Percentiles rank a stretch among this genome's conserved stretches.
phyloP scores from a whole-genome alignment of 345 rosid genomes.

The Isatis tinctoria region DNA sequence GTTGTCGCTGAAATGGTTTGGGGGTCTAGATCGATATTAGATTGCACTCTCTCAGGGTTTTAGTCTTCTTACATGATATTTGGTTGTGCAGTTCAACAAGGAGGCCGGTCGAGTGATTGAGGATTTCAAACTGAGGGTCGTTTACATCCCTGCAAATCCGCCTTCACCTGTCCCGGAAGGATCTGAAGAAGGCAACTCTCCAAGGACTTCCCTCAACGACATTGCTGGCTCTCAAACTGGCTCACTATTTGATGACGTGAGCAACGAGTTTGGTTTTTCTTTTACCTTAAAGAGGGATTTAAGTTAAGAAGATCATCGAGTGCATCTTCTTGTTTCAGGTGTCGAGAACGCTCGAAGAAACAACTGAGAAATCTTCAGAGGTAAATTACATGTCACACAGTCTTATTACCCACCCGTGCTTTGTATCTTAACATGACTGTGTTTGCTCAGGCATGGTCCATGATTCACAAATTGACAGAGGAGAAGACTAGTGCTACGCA shows the following conservation, averaged over 20 bases:
- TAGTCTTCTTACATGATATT: neutral
- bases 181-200: slow-evolving; percentile 82
- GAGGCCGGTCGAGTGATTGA: slow-evolving; percentile 52
- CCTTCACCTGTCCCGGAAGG: slow-evolving; percentile 93
- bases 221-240: slow-evolving; percentile 33
- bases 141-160: slow-evolving; percentile 76
- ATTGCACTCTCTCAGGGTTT: neutral
- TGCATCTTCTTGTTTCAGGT: slow-evolving; percentile 36
- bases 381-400: slow-evolving; percentile 21
- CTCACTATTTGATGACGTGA: slow-evolving; percentile 47
- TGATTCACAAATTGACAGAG: slow-evolving; percentile 66
- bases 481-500: slow-evolving; percentile 64
- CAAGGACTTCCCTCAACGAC: slow-evolving; percentile 49
- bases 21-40: neutral
- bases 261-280: neutral
- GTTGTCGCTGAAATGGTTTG: slow-evolving; percentile 62
- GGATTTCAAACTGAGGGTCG: slow-evolving; percentile 74
- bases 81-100: slow-evolving; percentile 56
- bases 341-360: slow-evolving; percentile 54
- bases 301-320: too few relatives aligned
- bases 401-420: neutral
- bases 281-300: neutral
- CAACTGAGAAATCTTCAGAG: slow-evolving; percentile 55
- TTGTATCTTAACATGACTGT: neutral
- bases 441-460: slow-evolving; percentile 58